Base-by-base conservation (phyloP, 345 rosid species). In the Acer campestre region DNA sequence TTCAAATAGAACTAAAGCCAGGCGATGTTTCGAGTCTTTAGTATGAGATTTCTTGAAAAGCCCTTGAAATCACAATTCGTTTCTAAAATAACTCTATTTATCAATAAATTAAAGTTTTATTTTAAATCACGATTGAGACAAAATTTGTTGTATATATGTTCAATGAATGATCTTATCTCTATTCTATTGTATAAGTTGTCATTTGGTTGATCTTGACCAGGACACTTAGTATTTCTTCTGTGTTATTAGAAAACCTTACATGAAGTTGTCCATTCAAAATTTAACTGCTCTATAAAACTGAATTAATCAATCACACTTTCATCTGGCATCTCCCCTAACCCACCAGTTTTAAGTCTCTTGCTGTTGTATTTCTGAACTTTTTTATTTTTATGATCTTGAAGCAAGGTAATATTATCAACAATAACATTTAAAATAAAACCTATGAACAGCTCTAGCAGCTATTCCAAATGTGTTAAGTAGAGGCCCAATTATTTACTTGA, bases 311-410 rank as follows among this genome's bases (percentile, higher is more conserved):
- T 49, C 17, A 64, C 48, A 61, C 17, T 56, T 35, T 29, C 65
- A 56, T 2, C 16, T 27, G 2, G 63, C 64, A 71, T 18, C 9
- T 61, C 29, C 61, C 11, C 46, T 4, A 14, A 10, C 23, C 63
- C 13, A 13, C 46, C 38, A 29, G 46, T 27, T 29, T 16, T 29
- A 63, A 56, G 46, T n/a, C 25, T n/a, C 16, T 56, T 29, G 18
- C 31, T 23, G 17, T 61, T 46, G 68, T 42, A 73, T n/a, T 73
- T 61, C 38, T 56, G 64, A 71, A n/a, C 40, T 35, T 29, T 55
- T 10, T 25, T 55, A 1, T 29, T 35, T 35, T 35, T 4, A 56
- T 7, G 20, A 31, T 35, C n/a, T 10, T 35, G 49, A 71, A 71
- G 29, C 4, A 12, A 69, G 13, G 1, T 29, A n/a, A 71, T 20